Base-by-base conservation (phyloP, 768 basidiomycete genomes). In the Mycena capillaripes region DNA sequence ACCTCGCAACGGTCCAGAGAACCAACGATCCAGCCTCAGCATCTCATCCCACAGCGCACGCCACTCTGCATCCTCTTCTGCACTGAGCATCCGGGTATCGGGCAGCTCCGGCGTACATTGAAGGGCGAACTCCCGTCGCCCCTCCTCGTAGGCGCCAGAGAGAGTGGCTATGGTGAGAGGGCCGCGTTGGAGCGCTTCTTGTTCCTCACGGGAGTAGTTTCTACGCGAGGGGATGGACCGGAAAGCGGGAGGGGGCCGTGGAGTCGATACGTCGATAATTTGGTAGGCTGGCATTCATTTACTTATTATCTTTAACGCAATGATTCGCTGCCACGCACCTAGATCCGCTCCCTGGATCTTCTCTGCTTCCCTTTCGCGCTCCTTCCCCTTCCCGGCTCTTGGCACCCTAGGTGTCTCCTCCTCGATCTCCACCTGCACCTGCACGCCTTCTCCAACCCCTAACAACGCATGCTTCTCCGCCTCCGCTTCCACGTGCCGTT, bases 1-100 rank as follows among this genome's bases (percentile, higher is more conserved):
- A n/a, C 73, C 69, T 44, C 69, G 59, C 11, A 63, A 21, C n/a
- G 73, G 73, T 7, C 73, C 73, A 0, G 11, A 40, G n/a, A 53
- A 67, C 9, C 58, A 11, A 21, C 69, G 58, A 30, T 74, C 69
- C n/a, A 74, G 40, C 10, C 19, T 42, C 3, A 75, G 44, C 7
- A 75, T 21, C 16, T 53, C 60, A 19, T 71, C 56, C 73, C 73
- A 75, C 11, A 71, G 30, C 29, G 1, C 7, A 1, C 14, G 9
- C 48, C 53, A 68, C 48, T 58, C 70, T 2, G 1, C 21, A 14
- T 71, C 48, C 34, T 74, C 69, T 3, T 16, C 27, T 3, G 19
- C 23, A 17, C 38, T 44, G 16, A 74, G 53, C 1, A 10, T 0
- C 1, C 69, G 48, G 21, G 38, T 17, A 6, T 27, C 5, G 8